These are phyloP conservation scores for Reutealis trisperma DNA, from an alignment of 345 rosid species.

Conservation along the genomic window DNA sequence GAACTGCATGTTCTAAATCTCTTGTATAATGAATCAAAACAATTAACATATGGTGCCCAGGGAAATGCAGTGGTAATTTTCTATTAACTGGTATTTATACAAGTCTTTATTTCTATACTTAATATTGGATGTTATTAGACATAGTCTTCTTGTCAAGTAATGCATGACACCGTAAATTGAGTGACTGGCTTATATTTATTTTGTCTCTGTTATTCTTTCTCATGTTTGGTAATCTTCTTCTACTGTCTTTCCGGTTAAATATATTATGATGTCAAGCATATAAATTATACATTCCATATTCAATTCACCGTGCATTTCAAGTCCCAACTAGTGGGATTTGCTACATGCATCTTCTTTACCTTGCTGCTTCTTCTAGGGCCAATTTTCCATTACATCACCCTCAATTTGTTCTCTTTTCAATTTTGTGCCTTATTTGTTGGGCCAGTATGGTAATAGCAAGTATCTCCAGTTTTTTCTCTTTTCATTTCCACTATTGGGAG, in stretches of 20 bases:
- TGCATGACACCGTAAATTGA: background rate
- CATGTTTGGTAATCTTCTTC: background rate
- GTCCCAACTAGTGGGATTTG: background rate
- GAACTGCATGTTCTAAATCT: constrained; percentile 77
- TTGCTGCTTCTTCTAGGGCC: background rate
- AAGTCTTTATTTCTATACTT: background rate
- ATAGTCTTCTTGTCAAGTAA: background rate
- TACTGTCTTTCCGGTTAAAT: background rate
- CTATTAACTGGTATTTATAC: background rate
- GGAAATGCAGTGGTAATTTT: constrained; percentile 61
- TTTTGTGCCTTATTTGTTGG: background rate
- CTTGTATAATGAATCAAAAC: constrained; percentile 53
- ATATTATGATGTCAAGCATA: background rate
- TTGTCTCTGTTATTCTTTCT: background rate
- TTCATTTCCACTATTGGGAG: background rate
- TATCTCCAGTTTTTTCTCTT: background rate
- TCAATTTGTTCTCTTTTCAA: background rate
- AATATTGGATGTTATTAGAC: background rate
- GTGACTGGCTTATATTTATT: background rate
- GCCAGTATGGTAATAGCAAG: background rate
- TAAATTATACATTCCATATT: background rate
- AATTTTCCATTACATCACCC: background rate
- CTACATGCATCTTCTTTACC: background rate
- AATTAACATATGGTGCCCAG: constrained; percentile 66
- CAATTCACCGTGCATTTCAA: background rate